Conservation (phyloP, 768 basidiomycete genomes). For the Galerina marginata region DNA sequence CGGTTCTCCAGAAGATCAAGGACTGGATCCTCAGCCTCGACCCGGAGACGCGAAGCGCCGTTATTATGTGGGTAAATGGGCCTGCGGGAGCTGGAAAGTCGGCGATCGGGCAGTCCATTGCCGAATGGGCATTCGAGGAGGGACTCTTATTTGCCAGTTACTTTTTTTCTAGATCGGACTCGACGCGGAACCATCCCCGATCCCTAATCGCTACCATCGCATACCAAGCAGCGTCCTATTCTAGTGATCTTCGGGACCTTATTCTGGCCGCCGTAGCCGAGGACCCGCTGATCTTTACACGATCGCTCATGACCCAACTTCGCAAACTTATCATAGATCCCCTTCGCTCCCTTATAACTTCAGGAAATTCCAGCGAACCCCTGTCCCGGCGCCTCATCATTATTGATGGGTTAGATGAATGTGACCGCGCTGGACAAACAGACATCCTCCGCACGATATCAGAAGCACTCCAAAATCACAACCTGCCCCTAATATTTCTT, state of each 20-base stretch:
- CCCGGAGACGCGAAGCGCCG: background rate
- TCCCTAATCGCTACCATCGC: conserved; percentile 9
- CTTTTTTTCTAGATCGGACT: conserved; percentile 10
- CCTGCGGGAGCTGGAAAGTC: conserved; percentile 19
- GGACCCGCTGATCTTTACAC: conserved; percentile 9
- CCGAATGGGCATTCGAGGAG: background rate
- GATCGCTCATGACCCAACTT: conserved; percentile 4
- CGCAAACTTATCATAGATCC: conserved; percentile 7
- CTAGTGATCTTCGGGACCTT: background rate
- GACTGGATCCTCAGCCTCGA: background rate
- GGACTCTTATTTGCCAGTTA: conserved; percentile 4
- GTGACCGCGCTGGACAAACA: background rate
- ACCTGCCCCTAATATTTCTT: conserved; percentile 7
- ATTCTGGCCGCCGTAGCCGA: background rate
- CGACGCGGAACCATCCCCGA: background rate
- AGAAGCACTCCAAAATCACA: background rate
- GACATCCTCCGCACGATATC: conserved; percentile 7
- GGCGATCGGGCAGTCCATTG: conserved; percentile 10
- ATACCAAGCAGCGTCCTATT: background rate
- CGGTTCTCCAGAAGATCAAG: conserved; percentile 3
- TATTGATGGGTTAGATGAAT: conserved; percentile 19
- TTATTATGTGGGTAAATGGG: conserved; percentile 13
- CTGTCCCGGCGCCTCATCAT: background rate
- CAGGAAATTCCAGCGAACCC: background rate
- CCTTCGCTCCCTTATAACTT: background rate